A percentile compares a stretch with the other conserved stretches of the same genome.
Evolutionary conservation across 208 protist species (phyloP).

Genomic region (Giardia duodenalis): DNA sequence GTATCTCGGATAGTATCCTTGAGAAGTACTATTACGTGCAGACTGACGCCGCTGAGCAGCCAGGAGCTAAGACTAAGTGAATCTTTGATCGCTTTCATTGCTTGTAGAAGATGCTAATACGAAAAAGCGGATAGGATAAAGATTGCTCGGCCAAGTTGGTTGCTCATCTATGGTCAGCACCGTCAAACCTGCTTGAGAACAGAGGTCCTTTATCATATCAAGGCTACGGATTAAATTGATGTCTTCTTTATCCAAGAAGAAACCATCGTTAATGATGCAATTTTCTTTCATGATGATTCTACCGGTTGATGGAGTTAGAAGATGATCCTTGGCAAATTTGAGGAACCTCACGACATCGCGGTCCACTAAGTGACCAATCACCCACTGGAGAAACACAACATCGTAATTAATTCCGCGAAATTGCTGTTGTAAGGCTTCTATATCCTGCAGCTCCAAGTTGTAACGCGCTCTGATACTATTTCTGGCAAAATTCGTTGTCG

Average conservation of each 20-base stretch:
- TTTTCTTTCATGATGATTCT: neutral
- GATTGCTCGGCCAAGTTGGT: neutral
- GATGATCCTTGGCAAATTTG: neutral
- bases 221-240: neutral
- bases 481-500: neutral
- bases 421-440: neutral
- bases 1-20: conserved; percentile 73
- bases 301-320: neutral
- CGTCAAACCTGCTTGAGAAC: neutral
- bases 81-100: no score
- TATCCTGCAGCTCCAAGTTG: neutral
- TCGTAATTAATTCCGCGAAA: neutral
- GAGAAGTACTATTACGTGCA: conserved; percentile 40
- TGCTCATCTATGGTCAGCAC: neutral
- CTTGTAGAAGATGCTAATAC: neutral
- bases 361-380: neutral
- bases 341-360: neutral
- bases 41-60: neutral
- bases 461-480: neutral
- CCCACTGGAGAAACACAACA: neutral
- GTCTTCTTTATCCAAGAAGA: neutral
- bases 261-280: neutral
- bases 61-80: no score
- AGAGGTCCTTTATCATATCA: neutral
- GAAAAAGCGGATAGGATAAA: neutral